Evolutionary conservation across 176 grass and related monocot species (phyloP).

Genomic region (Cocos nucifera): DNA sequence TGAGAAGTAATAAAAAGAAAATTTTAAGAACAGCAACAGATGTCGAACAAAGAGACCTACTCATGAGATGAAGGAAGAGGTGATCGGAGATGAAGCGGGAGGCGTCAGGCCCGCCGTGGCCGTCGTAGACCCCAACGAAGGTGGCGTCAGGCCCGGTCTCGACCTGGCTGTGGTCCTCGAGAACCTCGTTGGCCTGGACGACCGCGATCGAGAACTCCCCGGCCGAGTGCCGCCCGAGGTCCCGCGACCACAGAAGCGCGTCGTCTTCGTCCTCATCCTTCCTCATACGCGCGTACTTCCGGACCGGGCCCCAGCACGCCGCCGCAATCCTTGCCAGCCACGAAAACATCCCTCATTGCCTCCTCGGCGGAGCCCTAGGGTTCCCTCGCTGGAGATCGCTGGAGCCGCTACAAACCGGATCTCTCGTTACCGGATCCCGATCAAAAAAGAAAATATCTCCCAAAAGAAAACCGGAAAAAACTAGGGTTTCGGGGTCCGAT

Average conservation of each 20-base stretch:
- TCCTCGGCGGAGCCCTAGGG: constrained; percentile 18
- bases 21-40: not conserved
- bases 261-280: constrained; percentile 77
- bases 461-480: too few relatives aligned
- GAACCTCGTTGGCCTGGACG: constrained; percentile 86
- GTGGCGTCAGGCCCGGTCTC: constrained; percentile 57
- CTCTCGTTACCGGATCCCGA: too few relatives aligned
- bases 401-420: too few relatives aligned
- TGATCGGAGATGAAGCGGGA: constrained; percentile 82
- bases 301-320: constrained; percentile 84
- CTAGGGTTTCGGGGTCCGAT: too few relatives aligned
- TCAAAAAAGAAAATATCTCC: too few relatives aligned
- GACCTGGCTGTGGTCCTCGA: constrained; percentile 97
- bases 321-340: constrained; percentile 75
- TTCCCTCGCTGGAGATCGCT: too few relatives aligned
- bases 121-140: constrained; percentile 94
- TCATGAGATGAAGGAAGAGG: constrained; percentile 73
- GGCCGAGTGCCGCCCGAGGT: constrained; percentile 54
- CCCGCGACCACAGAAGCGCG: constrained; percentile 76
- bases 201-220: constrained; percentile 95
- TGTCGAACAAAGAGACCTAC: constrained; percentile 35
- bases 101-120: constrained; percentile 89
- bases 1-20: not conserved
- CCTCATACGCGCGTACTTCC: constrained; percentile 68
- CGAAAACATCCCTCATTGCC: constrained; percentile 98